Conservation (phyloP, 139 green algal species). For the Haematococcus sp. region DNA sequence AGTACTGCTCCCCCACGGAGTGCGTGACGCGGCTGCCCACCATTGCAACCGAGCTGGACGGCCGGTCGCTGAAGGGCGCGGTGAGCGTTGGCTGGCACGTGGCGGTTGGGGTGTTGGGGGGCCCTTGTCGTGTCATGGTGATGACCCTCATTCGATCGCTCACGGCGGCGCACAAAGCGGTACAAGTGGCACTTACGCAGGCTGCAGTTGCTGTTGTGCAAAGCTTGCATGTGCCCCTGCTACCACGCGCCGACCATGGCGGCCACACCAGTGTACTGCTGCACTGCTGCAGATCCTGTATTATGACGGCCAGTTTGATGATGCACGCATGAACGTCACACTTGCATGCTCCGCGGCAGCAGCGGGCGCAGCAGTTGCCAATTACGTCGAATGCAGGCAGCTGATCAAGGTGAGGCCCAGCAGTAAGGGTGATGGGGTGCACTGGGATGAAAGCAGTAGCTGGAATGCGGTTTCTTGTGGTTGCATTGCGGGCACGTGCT, state of each 20-base stretch:
- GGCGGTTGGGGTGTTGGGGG: neutral
- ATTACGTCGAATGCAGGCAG: slow-evolving; percentile 72
- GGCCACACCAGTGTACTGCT: no score
- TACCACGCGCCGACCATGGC: no score
- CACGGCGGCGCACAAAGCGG: no score
- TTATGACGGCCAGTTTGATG: slow-evolving; percentile 97
- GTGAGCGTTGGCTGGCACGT: slow-evolving; percentile 29
- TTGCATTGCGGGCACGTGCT: no score
- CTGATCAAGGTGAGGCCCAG: slow-evolving; percentile 72
- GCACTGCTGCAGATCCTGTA: slow-evolving; percentile 82
- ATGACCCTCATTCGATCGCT: no score
- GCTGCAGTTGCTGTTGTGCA: no score
- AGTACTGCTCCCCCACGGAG: slow-evolving; percentile 68
- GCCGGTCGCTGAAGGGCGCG: slow-evolving; percentile 72
- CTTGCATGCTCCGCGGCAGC: slow-evolving; percentile 87
- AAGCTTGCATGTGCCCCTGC: no score
- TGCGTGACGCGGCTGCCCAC: slow-evolving; percentile 73
- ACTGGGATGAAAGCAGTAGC: no score
- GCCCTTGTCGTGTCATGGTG: no score
- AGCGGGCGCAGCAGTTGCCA: slow-evolving; percentile 80
- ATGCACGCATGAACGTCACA: slow-evolving; percentile 82
- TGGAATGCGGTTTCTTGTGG: no score
- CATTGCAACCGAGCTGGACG: slow-evolving; percentile 52
- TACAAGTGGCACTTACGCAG: no score
- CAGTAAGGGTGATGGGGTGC: no score